Evolutionary conservation across 2,329 filamentous ascomycete species (phyloP).

Genomic region (Pezicula carpinea): DNA sequence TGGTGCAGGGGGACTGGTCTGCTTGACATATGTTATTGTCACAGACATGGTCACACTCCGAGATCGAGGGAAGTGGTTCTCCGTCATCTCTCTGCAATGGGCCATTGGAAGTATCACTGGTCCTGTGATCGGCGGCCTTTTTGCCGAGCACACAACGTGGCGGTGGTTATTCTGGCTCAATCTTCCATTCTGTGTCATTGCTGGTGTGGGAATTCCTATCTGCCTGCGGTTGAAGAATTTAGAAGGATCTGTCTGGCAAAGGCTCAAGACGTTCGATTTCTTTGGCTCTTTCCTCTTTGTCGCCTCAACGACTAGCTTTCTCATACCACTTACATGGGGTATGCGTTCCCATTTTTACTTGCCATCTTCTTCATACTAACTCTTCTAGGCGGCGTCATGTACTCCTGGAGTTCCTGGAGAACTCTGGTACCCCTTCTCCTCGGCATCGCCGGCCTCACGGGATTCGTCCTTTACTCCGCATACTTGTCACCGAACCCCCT

Average conservation of each 20-base stretch:
- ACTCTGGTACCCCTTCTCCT: constrained; percentile 40
- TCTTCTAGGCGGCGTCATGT: constrained; percentile 34
- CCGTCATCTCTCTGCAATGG: constrained; percentile 19
- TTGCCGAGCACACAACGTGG: constrained; percentile 32
- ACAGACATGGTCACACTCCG: constrained; percentile 40
- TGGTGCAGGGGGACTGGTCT: constrained; percentile 43
- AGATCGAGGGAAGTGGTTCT: constrained; percentile 34
- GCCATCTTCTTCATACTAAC: constrained; percentile 24
- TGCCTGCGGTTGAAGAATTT: constrained; percentile 16
- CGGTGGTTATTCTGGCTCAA: constrained; percentile 23
- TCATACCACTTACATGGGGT: constrained; percentile 57
- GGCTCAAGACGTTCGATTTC: constrained; percentile 47
- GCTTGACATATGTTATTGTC: constrained; percentile 39
- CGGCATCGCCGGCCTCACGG: constrained; percentile 34
- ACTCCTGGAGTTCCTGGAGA: constrained; percentile 36
- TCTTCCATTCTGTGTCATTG: constrained; percentile 20
- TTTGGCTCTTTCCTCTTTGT: constrained; percentile 57
- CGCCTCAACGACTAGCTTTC: constrained; percentile 48
- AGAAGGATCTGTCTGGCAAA: constrained; percentile 15
- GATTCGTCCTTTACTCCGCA: constrained; percentile 35
- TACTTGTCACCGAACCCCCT: constrained; percentile 17
- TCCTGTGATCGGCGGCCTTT: constrained; percentile 35
- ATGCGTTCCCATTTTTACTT: neutral
- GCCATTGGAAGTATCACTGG: constrained; percentile 28
- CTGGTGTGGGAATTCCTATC: constrained; percentile 17